Evolutionary conservation across 2,329 filamentous ascomycete species (phyloP).

Genomic region (Beauveria pseudobassiana): DNA sequence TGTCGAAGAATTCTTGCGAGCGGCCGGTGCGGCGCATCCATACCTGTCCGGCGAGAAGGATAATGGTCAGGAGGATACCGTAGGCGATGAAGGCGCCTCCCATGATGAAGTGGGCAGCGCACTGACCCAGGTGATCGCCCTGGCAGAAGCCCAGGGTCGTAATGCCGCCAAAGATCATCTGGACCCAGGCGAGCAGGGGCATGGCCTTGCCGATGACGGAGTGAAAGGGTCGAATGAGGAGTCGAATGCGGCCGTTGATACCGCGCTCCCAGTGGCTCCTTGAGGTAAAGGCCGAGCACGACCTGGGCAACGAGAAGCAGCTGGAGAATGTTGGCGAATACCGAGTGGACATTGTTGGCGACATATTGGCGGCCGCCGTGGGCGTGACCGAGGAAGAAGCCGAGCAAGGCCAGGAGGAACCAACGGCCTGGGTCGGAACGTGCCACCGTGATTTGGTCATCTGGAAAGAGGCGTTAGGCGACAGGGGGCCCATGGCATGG

Average conservation of each 20-base stretch:
- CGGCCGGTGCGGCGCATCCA: conserved; percentile 78
- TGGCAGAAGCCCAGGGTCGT: conserved; percentile 88
- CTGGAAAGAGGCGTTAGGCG: conserved; percentile 33
- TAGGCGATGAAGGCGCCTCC: conserved; percentile 94
- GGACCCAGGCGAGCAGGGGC: conserved; percentile 79
- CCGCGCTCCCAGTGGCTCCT: conserved; percentile 81
- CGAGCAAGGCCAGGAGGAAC: conserved; percentile 70
- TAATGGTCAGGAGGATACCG: conserved; percentile 76
- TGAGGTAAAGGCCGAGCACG: conserved; percentile 76
- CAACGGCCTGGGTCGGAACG: conserved; percentile 75
- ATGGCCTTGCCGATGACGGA: conserved; percentile 79
- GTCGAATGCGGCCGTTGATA: conserved; percentile 70
- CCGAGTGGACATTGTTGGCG: conserved; percentile 65
- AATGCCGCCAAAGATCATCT: conserved; percentile 95
- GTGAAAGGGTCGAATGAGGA: conserved; percentile 63
- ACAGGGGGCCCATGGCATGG: background rate
- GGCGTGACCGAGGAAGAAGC: conserved; percentile 84
- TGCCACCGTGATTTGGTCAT: conserved; percentile 90
- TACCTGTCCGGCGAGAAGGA: conserved; percentile 79
- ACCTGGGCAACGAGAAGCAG: conserved; percentile 71
- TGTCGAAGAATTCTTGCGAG: conserved; percentile 97
- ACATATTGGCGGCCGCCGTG: conserved; percentile 86
- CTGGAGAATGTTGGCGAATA: conserved; percentile 75
- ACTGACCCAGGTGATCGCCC: conserved; percentile 85
- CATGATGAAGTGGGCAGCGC: conserved; percentile 97